phyloP scores from a whole-genome alignment of 139 green algal species.

The Pleodorina starrii region DNA sequence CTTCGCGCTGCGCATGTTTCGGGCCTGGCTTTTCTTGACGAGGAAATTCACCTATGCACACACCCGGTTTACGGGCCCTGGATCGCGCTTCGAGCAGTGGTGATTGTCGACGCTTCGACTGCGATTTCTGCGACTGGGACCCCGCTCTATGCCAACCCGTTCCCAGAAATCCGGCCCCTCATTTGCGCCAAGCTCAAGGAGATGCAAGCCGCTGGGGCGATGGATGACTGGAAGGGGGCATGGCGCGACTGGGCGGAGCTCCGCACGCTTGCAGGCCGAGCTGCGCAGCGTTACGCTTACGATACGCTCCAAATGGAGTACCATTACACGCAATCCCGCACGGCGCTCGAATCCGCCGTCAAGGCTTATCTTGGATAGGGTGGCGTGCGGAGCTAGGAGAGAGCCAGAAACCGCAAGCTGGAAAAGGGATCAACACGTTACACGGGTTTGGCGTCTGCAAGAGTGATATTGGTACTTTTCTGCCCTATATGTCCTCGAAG shows the following conservation, averaged over 20 bases:
- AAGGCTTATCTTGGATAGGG: background rate
- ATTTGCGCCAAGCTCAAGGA: background rate
- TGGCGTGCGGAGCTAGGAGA: background rate
- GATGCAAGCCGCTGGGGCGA: background rate
- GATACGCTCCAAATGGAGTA: background rate
- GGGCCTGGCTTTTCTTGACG: background rate
- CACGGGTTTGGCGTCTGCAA: too few species aligned
- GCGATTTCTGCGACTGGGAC: background rate
- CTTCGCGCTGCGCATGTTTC: background rate
- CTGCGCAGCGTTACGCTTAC: background rate
- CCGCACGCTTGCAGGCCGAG: background rate
- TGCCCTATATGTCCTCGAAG: too few species aligned
- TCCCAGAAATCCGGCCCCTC: background rate
- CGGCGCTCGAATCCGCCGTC: background rate
- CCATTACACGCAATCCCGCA: background rate
- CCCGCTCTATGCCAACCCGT: background rate
- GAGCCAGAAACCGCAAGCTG: background rate
- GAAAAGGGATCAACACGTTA: too few species aligned
- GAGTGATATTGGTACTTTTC: too few species aligned
- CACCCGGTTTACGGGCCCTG: background rate
- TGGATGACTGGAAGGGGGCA: background rate
- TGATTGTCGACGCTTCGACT: background rate
- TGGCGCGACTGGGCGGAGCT: background rate
- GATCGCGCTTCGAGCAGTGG: slow-evolving; percentile 13
- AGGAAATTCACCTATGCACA: background rate